Evolutionary conservation across 805 yeast genomes (phyloP).

Genomic region (Clavispora phyllophila): DNA sequence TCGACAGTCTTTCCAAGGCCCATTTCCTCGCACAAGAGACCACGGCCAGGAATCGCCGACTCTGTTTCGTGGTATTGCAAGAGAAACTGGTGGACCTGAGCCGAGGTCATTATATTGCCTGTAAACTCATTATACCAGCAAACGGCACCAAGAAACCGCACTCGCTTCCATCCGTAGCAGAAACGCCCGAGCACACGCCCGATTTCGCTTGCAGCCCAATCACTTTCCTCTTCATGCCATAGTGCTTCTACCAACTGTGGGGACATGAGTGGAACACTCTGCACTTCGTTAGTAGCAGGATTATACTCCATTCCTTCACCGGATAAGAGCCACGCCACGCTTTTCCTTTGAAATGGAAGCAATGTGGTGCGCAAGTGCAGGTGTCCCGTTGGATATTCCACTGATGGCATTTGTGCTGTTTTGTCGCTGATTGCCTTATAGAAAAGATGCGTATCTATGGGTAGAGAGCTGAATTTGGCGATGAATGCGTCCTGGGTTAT

Average conservation of each 20-base stretch:
- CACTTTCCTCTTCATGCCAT: conserved; percentile 4
- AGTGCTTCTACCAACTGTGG: conserved; percentile 2
- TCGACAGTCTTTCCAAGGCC: conserved; percentile 96
- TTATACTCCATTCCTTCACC: conserved; percentile 44
- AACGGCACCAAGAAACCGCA: conserved; percentile 5
- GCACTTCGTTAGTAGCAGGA: conserved; percentile 18
- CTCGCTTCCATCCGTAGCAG: conserved; percentile 50
- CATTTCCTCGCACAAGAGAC: conserved; percentile 91
- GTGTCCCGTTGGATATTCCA: conserved; percentile 23
- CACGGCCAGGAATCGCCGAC: conserved; percentile 45
- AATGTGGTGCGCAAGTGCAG: conserved; percentile 42
- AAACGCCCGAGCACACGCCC: conserved; percentile 32
- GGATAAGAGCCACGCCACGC: conserved; percentile 52
- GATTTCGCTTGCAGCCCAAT: conserved; percentile 11
- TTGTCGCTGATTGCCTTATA: conserved; percentile 46
- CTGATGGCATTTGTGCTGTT: conserved; percentile 26
- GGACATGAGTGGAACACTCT: conserved; percentile 16
- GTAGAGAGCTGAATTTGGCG: conserved; percentile 4
- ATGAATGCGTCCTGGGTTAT: background rate
- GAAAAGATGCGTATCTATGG: conserved; percentile 36
- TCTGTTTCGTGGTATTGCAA: conserved; percentile 20
- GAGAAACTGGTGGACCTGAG: conserved; percentile 22
- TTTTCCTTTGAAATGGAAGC: conserved; percentile 47
- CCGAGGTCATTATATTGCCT: conserved; percentile 39
- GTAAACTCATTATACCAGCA: conserved; percentile 50